These are phyloP conservation scores for Ascoidea asiatica DNA, from an alignment of 805 yeast species.

Conservation along the genomic window DNA sequence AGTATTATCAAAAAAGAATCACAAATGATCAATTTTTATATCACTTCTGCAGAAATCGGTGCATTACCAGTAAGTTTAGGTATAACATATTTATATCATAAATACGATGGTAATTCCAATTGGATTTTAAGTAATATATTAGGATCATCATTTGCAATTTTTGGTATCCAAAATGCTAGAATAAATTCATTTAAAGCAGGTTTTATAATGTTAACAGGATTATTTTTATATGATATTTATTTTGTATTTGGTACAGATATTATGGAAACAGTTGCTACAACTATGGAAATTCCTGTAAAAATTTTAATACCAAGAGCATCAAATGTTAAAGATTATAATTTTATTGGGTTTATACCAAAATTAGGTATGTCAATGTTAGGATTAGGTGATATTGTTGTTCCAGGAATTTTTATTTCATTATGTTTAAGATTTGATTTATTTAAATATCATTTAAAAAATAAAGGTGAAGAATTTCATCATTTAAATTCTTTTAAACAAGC, in stretches of 20 bases:
- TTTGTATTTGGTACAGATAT: conserved; percentile 52
- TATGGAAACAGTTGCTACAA: conserved; percentile 50
- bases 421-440: conserved; percentile 41
- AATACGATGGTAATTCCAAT: conserved; percentile 18
- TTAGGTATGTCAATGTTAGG: conserved; percentile 33
- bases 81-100: conserved; percentile 11
- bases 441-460: conserved; percentile 19
- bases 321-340: conserved; percentile 8
- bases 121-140: conserved; percentile 35
- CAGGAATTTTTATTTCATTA: conserved; percentile 39
- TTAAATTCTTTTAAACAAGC: conserved; percentile 23
- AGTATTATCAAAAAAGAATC: conserved; percentile 13
- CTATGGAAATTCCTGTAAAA: conserved; percentile 40
- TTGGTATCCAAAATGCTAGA: conserved; percentile 24
- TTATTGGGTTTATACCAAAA: neutral
- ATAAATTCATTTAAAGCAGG: conserved; percentile 34
- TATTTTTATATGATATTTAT: conserved; percentile 50
- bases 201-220: conserved; percentile 27
- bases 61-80: conserved; percentile 13
- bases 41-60: conserved; percentile 18
- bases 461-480: conserved; percentile 25
- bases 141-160: conserved; percentile 29
- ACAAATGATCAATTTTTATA: conserved; percentile 22
- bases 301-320: conserved; percentile 27
- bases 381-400: conserved; percentile 52